Conservation (phyloP, 306 rosid genomes). For the Crotalaria pallida region DNA sequence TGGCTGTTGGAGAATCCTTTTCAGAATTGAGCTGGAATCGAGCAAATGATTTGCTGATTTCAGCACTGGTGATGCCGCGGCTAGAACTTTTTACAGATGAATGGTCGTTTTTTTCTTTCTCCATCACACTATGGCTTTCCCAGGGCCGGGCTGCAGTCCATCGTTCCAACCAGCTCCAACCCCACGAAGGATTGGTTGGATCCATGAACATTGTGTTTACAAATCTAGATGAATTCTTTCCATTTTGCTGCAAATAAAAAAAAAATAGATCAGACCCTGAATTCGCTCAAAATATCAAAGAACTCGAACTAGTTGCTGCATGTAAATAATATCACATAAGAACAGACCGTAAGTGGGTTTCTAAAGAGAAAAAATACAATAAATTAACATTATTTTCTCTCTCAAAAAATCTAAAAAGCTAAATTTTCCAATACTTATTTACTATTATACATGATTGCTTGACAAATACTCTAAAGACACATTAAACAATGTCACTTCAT, state of each 20-base stretch:
- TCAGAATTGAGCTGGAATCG: constrained; percentile 86
- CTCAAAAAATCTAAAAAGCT: no score
- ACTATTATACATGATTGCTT: no score
- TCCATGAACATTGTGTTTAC: constrained; percentile 89
- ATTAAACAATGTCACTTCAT: not conserved
- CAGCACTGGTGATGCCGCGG: constrained; percentile 56
- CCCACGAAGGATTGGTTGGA: constrained; percentile 94
- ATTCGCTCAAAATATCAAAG: constrained; percentile 11
- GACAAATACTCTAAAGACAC: no score
- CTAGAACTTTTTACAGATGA: constrained; percentile 57
- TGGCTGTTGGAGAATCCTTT: constrained; percentile 70
- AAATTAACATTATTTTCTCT: no score
- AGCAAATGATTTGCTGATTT: constrained; percentile 85
- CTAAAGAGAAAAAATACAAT: no score
- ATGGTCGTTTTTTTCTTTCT: constrained; percentile 57
- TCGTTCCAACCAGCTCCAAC: constrained; percentile 99
- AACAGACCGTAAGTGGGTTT: not conserved
- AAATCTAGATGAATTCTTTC: constrained; percentile 70
- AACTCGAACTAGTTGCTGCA: not conserved
- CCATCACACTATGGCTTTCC: constrained; percentile 48
- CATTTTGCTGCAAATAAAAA: constrained; percentile 51
- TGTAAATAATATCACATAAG: not conserved
- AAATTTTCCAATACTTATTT: no score
- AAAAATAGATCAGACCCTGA: constrained; percentile 4
- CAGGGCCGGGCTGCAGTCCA: constrained; percentile 90